phyloP scores from a whole-genome alignment of 495 filamentous ascomycete species.

The Cryomyces antarcticus region DNA sequence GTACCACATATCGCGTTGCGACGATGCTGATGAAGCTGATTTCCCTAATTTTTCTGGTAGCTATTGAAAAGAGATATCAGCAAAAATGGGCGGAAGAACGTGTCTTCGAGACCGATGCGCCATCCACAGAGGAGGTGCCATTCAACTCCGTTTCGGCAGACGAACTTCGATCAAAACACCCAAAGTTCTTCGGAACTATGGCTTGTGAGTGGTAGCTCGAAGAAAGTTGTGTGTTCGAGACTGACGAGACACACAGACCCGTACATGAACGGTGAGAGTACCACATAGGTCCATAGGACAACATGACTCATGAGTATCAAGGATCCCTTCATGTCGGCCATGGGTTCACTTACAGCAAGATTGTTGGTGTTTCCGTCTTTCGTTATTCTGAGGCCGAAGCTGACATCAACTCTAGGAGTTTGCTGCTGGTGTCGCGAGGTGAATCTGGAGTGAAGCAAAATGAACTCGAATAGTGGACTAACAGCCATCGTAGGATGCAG shows the following conservation, averaged over 20 bases:
- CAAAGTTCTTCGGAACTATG: constrained; percentile 87
- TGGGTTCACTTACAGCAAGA: constrained; percentile 71
- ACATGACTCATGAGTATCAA: no score
- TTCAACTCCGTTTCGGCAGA: constrained; percentile 44
- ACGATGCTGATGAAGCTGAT: no score
- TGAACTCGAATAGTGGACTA: not conserved
- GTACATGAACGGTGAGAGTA: constrained; percentile 64
- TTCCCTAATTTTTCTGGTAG: constrained; percentile 21
- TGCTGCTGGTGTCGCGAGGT: constrained; percentile 50
- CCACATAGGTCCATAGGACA: no score
- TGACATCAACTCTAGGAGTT: constrained; percentile 34
- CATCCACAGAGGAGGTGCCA: constrained; percentile 52
- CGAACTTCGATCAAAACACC: constrained; percentile 57
- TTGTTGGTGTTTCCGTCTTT: constrained; percentile 12
- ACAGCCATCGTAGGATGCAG: constrained; percentile 34
- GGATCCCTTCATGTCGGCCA: constrained; percentile 71
- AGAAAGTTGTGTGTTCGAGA: not conserved
- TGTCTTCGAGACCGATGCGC: constrained; percentile 73
- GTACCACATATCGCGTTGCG: no score
- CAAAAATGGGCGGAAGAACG: constrained; percentile 55
- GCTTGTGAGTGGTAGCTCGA: constrained; percentile 40
- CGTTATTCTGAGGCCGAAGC: no score
- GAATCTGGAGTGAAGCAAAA: no score
- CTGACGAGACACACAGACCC: not conserved
- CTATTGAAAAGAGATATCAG: constrained; percentile 86